These are phyloP conservation scores for Acer yangbiense DNA, from an alignment of 345 rosid species.

Conservation along the genomic window DNA sequence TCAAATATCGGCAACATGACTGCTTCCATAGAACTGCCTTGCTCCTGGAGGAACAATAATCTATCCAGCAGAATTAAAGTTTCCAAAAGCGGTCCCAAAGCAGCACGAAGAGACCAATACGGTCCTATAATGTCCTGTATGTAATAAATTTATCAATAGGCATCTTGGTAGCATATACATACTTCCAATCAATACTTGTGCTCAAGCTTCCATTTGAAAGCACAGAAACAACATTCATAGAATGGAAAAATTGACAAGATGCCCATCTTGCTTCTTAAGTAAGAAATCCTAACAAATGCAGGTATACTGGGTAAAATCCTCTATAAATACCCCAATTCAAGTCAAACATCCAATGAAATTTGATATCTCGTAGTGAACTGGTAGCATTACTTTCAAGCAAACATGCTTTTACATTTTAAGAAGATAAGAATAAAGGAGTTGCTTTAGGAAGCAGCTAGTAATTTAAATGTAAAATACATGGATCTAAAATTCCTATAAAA, in stretches of 20 bases:
- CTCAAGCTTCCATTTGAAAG: constrained; percentile 1
- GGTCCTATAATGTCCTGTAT: constrained; percentile 78
- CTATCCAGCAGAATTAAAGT: constrained; percentile 84
- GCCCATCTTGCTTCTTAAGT: not conserved
- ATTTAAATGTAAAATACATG: no score
- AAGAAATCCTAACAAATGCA: not conserved
- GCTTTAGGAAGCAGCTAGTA: no score
- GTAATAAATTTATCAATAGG: constrained; percentile 12
- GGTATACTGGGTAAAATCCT: not conserved
- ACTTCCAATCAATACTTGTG: not conserved
- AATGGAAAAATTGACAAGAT: not conserved
- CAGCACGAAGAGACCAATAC: constrained; percentile 94
- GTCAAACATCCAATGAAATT: not conserved
- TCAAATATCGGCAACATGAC: constrained; percentile 80
- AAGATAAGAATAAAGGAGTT: not conserved
- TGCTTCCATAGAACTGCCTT: constrained; percentile 51
- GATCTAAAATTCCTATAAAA: no score
- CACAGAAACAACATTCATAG: not conserved
- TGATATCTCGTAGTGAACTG: not conserved
- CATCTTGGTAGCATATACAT: not conserved
- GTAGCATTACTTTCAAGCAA: not conserved
- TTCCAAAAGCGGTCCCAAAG: constrained; percentile 83
- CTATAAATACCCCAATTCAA: not conserved
- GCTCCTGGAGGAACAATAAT: constrained; percentile 89
- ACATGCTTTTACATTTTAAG: not conserved